Conservation (phyloP, 768 basidiomycete genomes). For the Pleurotus pulmonarius region DNA sequence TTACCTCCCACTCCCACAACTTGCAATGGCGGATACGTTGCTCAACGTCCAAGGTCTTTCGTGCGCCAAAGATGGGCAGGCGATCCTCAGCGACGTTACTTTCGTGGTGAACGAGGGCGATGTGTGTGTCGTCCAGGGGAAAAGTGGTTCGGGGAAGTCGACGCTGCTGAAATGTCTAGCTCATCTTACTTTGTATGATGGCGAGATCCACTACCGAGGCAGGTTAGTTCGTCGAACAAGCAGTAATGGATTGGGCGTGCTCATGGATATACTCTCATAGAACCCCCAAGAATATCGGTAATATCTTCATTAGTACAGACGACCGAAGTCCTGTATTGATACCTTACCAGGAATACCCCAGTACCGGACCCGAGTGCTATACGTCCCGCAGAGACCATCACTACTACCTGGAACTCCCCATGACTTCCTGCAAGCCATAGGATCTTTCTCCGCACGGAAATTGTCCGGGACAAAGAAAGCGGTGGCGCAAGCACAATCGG, state of each 20-base stretch:
- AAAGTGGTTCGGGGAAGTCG: slow-evolving; percentile 77
- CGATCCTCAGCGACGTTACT: slow-evolving; percentile 57
- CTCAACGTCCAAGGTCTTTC: slow-evolving; percentile 53
- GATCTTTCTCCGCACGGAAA: slow-evolving; percentile 46
- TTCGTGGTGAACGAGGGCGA: slow-evolving; percentile 70
- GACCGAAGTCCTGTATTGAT: too few species aligned
- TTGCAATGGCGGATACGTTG: slow-evolving; percentile 19
- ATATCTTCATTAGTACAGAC: too few species aligned
- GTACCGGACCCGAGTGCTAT: slow-evolving; percentile 77
- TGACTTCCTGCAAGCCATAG: slow-evolving; percentile 61
- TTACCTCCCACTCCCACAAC: not conserved
- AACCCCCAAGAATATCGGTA: slow-evolving; percentile 46
- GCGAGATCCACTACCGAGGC: slow-evolving; percentile 62
- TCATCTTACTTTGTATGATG: slow-evolving; percentile 69
- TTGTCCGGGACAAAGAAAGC: slow-evolving; percentile 3
- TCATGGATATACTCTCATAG: slow-evolving; percentile 24
- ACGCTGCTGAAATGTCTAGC: slow-evolving; percentile 84
- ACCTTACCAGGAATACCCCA: slow-evolving; percentile 57
- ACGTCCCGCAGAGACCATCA: slow-evolving; percentile 86
- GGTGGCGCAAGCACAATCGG: slow-evolving; percentile 16
- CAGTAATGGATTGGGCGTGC: not conserved
- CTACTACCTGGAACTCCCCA: slow-evolving; percentile 79
- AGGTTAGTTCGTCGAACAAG: slow-evolving; percentile 36
- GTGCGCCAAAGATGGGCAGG: slow-evolving; percentile 40
- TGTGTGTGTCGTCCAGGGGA: slow-evolving; percentile 73